Base-by-base conservation (phyloP, 169 alveolate species). In the Plasmodium malariae region DNA sequence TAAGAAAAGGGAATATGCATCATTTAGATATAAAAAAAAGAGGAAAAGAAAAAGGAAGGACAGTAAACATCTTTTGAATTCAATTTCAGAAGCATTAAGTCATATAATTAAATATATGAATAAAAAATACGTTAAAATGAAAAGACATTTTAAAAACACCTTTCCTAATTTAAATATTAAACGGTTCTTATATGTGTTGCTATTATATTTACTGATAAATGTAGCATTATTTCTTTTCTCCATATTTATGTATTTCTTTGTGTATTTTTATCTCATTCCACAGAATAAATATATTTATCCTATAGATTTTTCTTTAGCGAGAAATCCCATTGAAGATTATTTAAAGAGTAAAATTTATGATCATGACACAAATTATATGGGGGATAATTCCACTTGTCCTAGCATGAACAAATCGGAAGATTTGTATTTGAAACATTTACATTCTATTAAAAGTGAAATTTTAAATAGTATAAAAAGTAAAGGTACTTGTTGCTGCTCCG, bases 311-410 rank as follows among this genome's bases (percentile, higher is more conserved):
- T 40, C 89, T 4, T 37, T 76, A 24, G 51, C 60, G 1, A 28
- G 32, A 62, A 65, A 69, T 32, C 89, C 89, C 19, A 76, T 76
- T 43, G 78, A 76, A 34, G 76, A 62, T 49, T 76, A 76, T 24
- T 76, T 76, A 67, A 48, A 67, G 17, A 62, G 54, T 7, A 28
- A 62, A 67, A 40, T 6, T 26, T 32, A 19, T n/a, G 59, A 34
- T 28, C 11, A 21, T 32, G 17, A 26, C 12, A 12, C 21, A 19
- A 51, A 30, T 24, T 17, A 24, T 1, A 9, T 12, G 63, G 0
- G 57, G 54, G 19, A 73, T 5, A 54, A 36, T 24, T 34, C 24
- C 9, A 24, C 12, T 1, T 19, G 3, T 24, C 17, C 34, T 48
- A 36, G 60, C 40, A n/a, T 68, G 45, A 68, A 68, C 60, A 26